phyloP scores from a whole-genome alignment of 306 rosid species.

The Quercus aquifolioides region DNA sequence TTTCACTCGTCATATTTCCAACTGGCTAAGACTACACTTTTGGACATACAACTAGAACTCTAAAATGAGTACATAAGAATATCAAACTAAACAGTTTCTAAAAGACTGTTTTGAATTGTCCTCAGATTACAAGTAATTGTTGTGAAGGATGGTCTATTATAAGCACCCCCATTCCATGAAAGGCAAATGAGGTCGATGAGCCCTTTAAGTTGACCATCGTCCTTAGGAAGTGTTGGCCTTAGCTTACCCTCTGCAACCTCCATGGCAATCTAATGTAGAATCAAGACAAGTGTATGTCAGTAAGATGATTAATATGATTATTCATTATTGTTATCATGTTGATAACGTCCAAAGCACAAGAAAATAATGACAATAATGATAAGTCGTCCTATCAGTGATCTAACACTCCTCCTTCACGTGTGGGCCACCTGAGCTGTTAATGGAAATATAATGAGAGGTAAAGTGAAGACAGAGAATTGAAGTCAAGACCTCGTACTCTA shows the following conservation, averaged over 20 bases:
- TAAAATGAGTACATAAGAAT: not conserved
- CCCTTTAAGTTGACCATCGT: slow-evolving; percentile 38
- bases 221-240: slow-evolving; percentile 54
- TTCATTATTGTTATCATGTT: too few species aligned
- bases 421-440: too few species aligned
- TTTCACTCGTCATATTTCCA: not conserved
- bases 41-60: not conserved
- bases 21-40: not conserved
- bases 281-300: not conserved
- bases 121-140: slow-evolving; percentile 37
- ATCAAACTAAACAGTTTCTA: not conserved
- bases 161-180: slow-evolving; percentile 56
- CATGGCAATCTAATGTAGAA: slow-evolving; percentile 56
- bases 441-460: too few species aligned
- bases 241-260: slow-evolving; percentile 65
- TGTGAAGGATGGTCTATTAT: slow-evolving; percentile 56
- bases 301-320: too few species aligned
- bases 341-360: not conserved
- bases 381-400: not conserved
- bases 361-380: not conserved
- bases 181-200: slow-evolving; percentile 37
- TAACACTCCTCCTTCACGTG: too few species aligned
- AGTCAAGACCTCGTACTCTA: too few species aligned
- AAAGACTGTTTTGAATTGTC: slow-evolving; percentile 11
- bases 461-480: too few species aligned